Evolutionary conservation across 495 filamentous ascomycete species (phyloP), one percentile per base, ranked within the genome.

Genomic region (Ramalina peruviana): DNA sequence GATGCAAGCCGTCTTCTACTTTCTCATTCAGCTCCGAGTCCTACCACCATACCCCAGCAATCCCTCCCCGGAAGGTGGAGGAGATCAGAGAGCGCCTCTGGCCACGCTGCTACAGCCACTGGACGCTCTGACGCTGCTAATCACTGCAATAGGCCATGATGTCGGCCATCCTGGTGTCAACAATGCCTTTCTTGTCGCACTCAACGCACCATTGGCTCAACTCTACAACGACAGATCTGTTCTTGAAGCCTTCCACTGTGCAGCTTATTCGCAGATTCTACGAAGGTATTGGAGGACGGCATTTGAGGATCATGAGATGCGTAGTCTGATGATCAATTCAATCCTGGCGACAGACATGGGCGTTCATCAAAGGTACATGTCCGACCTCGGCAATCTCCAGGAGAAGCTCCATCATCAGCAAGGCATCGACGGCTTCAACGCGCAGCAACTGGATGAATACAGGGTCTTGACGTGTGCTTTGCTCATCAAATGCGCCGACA

Each of bases 291-390:
- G 92, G 92, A 88, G 88, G 6, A 69, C 78, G 3, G 83, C 82
- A 3, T 90, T 89, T 57, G 68, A 76, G 55, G 78, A 87, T 55
- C 69, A 69, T 38, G 77, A 80, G 37, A 82, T 96, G 70, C 80
- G 92, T 48, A 82, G 83, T 54, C 72, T 94, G 0, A 88, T 97
- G 75, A 96, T 96, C 58, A 94, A 84, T 60, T 89, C 85, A 23
- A 97, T 98, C 51, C 66, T 98, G 43, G 88, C 92, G 0, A 98
- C 92, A 5, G 92, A 98, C 60, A 98, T 98, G 92, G 85, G 88
- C 16, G 63, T 95, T 38, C 92, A 98, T 64, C 93, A 93, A 56
- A 84, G 92, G 57, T 98, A 94, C 60, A 96, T 97, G 88, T 76
- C 79, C 54, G 82, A 82, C 54, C 67, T 97, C 49, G 78, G 72